Evolutionary conservation across 169 alveolate genomes (phyloP), one percentile per base, ranked within the genome.

Genomic region (Cyclospora cayetanensis): DNA sequence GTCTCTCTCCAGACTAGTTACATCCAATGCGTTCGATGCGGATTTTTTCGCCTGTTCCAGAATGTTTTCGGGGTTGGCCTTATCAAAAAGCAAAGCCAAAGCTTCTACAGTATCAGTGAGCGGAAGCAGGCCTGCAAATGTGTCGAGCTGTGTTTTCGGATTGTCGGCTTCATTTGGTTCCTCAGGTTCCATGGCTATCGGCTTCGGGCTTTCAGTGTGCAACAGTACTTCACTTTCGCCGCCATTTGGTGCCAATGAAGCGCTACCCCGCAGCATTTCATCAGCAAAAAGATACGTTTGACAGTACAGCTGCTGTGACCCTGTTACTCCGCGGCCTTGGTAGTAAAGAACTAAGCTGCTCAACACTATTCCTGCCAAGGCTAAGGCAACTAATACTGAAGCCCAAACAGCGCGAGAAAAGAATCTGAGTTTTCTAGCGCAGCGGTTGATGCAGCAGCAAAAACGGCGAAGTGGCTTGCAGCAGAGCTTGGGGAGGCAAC

Each of bases 401-500:
- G 89, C 42, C 74, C 31, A 18, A 46, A 46, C 42, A 31, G 52
- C 50, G 53, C 89, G 89, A 20, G 89, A 80, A 42, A 46, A 80
- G 22, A 80, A 42, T 31, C 39, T 34, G 50, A 18, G 20, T 53
- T 80, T 41, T 22, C 37, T 29, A 34, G 29, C 20, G 43, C 89
- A 29, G 89, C 76, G 52, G 5, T 80, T 80, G 39, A 74, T 39
- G 25, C 89, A 80, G 76, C 89, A 80, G 42, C 89, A 80, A 11
- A 80, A 1, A 53, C 89, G 89, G 29, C 89, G 89, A 46, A 80
- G 53, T 34, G 9, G 34, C 39, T 80, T 80, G 76, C 52, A 80
- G 29, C 89, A 80, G 37, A 80, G 70, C 50, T 46, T 80, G 1
- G 89, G 89, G 89, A 80, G 55, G 50, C 89, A 80, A 50, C 89